Percentiles rank a stretch among this genome's conserved stretches.
These are phyloP conservation scores for Rhypophila decipiens DNA, from an alignment of 495 filamentous ascomycete species.

Conservation along the genomic window DNA sequence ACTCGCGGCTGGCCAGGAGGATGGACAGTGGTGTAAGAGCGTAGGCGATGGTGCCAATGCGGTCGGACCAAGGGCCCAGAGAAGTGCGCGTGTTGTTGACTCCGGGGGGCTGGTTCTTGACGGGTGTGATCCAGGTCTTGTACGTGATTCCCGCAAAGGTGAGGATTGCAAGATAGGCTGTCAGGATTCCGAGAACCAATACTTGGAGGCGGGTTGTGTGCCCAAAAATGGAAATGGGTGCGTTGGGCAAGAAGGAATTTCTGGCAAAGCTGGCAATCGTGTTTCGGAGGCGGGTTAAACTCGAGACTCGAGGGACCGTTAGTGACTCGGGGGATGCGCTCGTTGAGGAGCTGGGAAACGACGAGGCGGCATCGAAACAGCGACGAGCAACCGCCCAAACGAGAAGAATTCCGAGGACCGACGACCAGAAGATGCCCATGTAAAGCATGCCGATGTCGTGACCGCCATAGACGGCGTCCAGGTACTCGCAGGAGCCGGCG, in stretches of 20 bases:
- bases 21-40: slow-evolving; percentile 60
- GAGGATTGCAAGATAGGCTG: slow-evolving; percentile 52
- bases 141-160: slow-evolving; percentile 57
- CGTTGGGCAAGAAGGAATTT: slow-evolving; percentile 41
- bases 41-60: slow-evolving; percentile 58
- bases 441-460: slow-evolving; percentile 58
- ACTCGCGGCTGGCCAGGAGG: slow-evolving; percentile 53
- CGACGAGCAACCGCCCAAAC: slow-evolving; percentile 38
- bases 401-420: slow-evolving; percentile 44
- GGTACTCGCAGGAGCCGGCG: slow-evolving; percentile 55
- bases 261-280: slow-evolving; percentile 23
- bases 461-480: slow-evolving; percentile 53
- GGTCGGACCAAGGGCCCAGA: slow-evolving; percentile 55
- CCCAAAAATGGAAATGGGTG: slow-evolving; percentile 30
- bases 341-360: slow-evolving; percentile 2
- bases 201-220: slow-evolving; percentile 36
- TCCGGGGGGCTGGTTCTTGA: slow-evolving; percentile 37
- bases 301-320: slow-evolving; percentile 38
- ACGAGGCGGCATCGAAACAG: slow-evolving; percentile 19
- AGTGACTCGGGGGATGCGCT: slow-evolving; percentile 1
- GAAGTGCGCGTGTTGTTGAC: slow-evolving; percentile 54
- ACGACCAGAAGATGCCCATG: slow-evolving; percentile 54
- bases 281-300: slow-evolving; percentile 19
- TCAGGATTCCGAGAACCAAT: slow-evolving; percentile 37
- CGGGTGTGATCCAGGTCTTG: slow-evolving; percentile 53